These are phyloP conservation scores for Cryptococcus neoformans DNA, from an alignment of 1,284 basidiomycete genomes.

Conservation along the genomic window DNA sequence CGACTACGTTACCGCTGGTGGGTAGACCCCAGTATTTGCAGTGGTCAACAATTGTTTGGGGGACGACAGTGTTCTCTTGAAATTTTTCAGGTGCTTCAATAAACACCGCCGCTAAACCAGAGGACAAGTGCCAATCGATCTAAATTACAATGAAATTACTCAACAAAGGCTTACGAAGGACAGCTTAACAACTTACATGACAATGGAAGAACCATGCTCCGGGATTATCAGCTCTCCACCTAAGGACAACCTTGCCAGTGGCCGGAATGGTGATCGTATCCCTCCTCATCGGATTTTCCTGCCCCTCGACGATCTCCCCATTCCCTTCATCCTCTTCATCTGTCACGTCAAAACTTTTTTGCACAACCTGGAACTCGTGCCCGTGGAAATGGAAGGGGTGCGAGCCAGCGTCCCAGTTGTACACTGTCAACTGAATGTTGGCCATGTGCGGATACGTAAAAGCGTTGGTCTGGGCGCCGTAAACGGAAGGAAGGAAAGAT, in stretches of 20 bases:
- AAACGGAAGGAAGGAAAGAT: conserved; percentile 64
- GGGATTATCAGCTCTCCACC: conserved; percentile 55
- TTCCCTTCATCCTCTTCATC: conserved; percentile 75
- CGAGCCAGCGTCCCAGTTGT: conserved; percentile 63
- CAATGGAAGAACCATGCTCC: conserved; percentile 55
- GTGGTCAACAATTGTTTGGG: conserved; percentile 57
- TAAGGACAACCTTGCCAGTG: conserved; percentile 49
- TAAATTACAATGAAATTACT: conserved; percentile 16
- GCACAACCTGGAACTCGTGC: conserved; percentile 75
- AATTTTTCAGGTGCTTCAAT: conserved; percentile 47
- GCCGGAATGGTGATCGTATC: conserved; percentile 57
- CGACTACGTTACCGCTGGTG: conserved; percentile 64
- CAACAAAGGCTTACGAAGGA: neutral
- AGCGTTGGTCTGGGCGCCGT: conserved; percentile 66
- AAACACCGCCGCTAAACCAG: conserved; percentile 50
- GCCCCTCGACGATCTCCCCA: conserved; percentile 70
- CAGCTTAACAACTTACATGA: conserved; percentile 32
- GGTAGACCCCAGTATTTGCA: conserved; percentile 63
- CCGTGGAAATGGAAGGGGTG: conserved; percentile 54
- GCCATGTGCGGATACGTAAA: conserved; percentile 71
- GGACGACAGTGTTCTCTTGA: conserved; percentile 28
- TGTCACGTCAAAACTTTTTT: conserved; percentile 66
- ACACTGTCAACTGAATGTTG: conserved; percentile 74
- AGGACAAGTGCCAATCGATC: conserved; percentile 47
- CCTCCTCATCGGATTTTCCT: conserved; percentile 78